phyloP scores from a whole-genome alignment of 1,284 basidiomycete genomes.

The Cutaneotrichosporon dermatis region DNA sequence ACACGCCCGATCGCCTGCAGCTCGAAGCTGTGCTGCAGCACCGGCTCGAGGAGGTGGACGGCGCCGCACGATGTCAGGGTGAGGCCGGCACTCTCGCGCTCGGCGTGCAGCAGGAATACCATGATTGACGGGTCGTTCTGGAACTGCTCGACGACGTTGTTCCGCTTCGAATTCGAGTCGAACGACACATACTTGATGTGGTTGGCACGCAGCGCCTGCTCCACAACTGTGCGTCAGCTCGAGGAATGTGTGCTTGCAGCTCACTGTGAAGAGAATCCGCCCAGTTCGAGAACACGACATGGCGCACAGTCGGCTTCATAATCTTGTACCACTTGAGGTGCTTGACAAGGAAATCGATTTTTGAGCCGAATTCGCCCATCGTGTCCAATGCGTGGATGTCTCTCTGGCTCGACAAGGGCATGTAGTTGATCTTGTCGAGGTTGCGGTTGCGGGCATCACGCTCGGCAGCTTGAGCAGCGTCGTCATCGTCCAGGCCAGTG shows the following conservation, averaged over 20 bases:
- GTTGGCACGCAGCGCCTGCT: conserved; percentile 38
- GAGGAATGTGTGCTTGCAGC: conserved; percentile 4
- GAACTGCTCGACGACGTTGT: conserved; percentile 42
- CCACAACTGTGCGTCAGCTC: conserved; percentile 34
- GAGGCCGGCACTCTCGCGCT: conserved; percentile 45
- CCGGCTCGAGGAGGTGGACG: conserved; percentile 49
- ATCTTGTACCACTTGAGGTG: conserved; percentile 34
- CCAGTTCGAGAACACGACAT: conserved; percentile 48
- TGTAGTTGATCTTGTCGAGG: conserved; percentile 27
- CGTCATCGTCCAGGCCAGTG: conserved; percentile 3
- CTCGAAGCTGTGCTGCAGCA: conserved; percentile 47
- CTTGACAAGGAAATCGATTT: conserved; percentile 48
- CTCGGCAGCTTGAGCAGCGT: conserved; percentile 11
- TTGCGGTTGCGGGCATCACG: conserved; percentile 17
- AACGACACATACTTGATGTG: conserved; percentile 38
- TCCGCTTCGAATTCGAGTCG: conserved; percentile 25
- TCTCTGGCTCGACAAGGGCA: conserved; percentile 23
- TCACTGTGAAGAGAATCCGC: conserved; percentile 41
- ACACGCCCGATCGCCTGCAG: conserved; percentile 38
- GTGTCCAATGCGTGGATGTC: conserved; percentile 34
- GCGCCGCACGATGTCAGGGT: conserved; percentile 46
- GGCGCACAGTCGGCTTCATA: conserved; percentile 30
- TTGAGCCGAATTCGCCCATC: conserved; percentile 46
- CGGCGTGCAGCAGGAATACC: conserved; percentile 48
- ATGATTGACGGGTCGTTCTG: conserved; percentile 37